These are phyloP conservation scores for Zanthoxylum bungeanum DNA, from an alignment of 345 rosid genomes.

Conservation along the genomic window DNA sequence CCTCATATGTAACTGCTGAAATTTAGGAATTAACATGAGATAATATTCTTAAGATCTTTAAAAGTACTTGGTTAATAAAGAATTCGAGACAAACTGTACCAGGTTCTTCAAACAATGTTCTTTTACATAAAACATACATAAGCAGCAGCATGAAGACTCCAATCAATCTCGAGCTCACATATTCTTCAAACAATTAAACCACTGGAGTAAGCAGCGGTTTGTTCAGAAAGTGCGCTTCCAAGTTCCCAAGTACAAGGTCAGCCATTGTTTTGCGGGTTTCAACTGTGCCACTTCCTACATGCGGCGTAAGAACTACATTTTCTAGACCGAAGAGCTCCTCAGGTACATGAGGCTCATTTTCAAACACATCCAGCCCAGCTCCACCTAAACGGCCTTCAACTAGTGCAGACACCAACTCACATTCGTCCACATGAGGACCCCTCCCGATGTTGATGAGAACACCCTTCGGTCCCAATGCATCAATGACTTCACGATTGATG, in stretches of 20 bases:
- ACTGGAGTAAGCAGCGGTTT: conserved; percentile 44
- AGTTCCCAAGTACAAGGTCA: conserved; percentile 45
- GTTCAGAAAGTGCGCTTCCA: conserved; percentile 50
- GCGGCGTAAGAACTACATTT: conserved; percentile 55
- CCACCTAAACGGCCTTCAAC: conserved; percentile 61
- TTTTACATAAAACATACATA: background rate
- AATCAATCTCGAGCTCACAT: background rate
- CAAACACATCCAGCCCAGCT: conserved; percentile 63
- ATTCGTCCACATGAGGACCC: conserved; percentile 65
- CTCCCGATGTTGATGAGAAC: conserved; percentile 64
- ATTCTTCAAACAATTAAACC: conserved; percentile 23
- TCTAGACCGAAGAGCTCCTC: conserved; percentile 52
- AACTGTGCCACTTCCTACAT: conserved; percentile 56
- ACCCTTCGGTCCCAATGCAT: conserved; percentile 65
- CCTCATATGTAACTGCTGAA: background rate
- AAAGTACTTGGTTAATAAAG: background rate
- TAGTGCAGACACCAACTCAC: conserved; percentile 57
- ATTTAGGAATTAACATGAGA: background rate
- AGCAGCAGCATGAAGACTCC: background rate
- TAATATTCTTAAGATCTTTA: background rate
- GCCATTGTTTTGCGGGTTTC: conserved; percentile 55
- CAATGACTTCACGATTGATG: conserved; percentile 53
- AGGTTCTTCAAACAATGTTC: background rate
- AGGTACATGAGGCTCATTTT: conserved; percentile 59
- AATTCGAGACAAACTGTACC: background rate